Percentiles rank a stretch among this genome's conserved stretches.
Evolutionary conservation across 495 filamentous ascomycete species (phyloP).

Genomic region (Podospora didyma): DNA sequence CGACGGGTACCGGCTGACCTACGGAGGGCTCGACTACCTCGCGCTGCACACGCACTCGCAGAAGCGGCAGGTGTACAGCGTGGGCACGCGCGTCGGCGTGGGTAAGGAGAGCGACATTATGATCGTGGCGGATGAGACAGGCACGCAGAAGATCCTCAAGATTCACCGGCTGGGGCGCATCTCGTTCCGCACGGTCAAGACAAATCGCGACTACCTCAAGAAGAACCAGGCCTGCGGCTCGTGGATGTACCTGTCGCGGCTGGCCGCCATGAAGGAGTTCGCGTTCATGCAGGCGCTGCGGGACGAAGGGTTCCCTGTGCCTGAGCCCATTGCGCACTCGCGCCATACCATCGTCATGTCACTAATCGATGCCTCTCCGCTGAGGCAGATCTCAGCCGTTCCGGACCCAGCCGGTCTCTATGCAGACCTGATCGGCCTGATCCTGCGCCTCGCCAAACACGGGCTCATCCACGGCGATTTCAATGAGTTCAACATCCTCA

Average conservation of each 20-base stretch:
- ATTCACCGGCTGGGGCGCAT: conserved; percentile 91
- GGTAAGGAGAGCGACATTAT: conserved; percentile 98
- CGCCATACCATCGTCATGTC: conserved; percentile 95
- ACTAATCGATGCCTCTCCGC: conserved; percentile 80
- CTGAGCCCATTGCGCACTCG: conserved; percentile 78
- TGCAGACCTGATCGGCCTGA: conserved; percentile 81
- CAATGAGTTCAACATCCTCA: conserved; percentile 98
- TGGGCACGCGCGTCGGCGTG: conserved; percentile 91
- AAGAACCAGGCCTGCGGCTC: conserved; percentile 66
- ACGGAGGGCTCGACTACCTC: conserved; percentile 95
- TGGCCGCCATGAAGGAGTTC: conserved; percentile 89
- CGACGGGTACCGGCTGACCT: conserved; percentile 95
- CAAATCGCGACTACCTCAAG: conserved; percentile 91
- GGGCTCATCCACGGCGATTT: conserved; percentile 98
- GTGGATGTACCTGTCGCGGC: conserved; percentile 96
- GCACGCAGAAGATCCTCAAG: conserved; percentile 72
- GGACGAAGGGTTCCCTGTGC: conserved; percentile 82
- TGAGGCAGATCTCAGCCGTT: conserved; percentile 77
- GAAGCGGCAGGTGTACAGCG: conserved; percentile 73
- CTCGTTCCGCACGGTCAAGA: conserved; percentile 93
- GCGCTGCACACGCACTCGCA: conserved; percentile 85
- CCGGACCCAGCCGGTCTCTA: conserved; percentile 78
- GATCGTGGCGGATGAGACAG: conserved; percentile 70
- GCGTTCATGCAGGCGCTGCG: conserved; percentile 85
- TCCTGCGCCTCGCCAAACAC: conserved; percentile 76